Evolutionary conservation across 2,329 filamentous ascomycete genomes (phyloP).

Genomic region (Kalmusia sp.): DNA sequence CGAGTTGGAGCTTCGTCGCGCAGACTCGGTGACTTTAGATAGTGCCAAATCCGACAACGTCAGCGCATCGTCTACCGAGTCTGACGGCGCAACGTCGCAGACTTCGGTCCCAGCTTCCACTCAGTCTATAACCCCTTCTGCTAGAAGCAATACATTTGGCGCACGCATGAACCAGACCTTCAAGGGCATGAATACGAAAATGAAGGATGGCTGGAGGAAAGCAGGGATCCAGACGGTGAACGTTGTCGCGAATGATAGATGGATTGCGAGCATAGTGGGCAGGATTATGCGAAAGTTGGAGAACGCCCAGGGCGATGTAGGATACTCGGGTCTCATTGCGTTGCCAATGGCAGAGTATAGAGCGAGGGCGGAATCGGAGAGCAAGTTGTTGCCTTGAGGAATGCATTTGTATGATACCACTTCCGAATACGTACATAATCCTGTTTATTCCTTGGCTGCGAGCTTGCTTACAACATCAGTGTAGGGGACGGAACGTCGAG

Average conservation of each 20-base stretch:
- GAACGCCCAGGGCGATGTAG: slow-evolving; percentile 58
- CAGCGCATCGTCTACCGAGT: slow-evolving; percentile 6
- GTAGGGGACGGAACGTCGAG: neutral
- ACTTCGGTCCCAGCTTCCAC: slow-evolving; percentile 6
- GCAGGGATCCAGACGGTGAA: slow-evolving; percentile 49
- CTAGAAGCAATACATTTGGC: slow-evolving; percentile 27
- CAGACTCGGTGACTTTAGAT: slow-evolving; percentile 27
- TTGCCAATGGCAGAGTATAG: slow-evolving; percentile 51
- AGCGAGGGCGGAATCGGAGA: slow-evolving; percentile 36
- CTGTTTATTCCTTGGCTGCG: neutral
- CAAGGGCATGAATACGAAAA: slow-evolving; percentile 42
- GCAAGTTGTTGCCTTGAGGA: slow-evolving; percentile 44
- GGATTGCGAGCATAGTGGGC: slow-evolving; percentile 62
- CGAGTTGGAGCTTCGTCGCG: slow-evolving; percentile 33
- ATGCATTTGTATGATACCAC: neutral
- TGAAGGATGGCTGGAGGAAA: slow-evolving; percentile 57
- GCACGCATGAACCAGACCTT: slow-evolving; percentile 30
- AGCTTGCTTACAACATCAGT: neutral
- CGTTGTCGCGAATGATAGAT: slow-evolving; percentile 60
- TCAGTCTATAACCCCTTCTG: slow-evolving; percentile 15
- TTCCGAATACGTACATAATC: neutral
- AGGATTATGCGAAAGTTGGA: slow-evolving; percentile 59
- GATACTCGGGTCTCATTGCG: slow-evolving; percentile 58
- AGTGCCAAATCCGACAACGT: slow-evolving; percentile 30
- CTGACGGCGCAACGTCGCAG: slow-evolving; percentile 6